A percentile compares a stretch with the other conserved stretches of the same genome.
Conservation (phyloP, 2,329 filamentous ascomycete species). For the Hypoxylon sp. region DNA sequence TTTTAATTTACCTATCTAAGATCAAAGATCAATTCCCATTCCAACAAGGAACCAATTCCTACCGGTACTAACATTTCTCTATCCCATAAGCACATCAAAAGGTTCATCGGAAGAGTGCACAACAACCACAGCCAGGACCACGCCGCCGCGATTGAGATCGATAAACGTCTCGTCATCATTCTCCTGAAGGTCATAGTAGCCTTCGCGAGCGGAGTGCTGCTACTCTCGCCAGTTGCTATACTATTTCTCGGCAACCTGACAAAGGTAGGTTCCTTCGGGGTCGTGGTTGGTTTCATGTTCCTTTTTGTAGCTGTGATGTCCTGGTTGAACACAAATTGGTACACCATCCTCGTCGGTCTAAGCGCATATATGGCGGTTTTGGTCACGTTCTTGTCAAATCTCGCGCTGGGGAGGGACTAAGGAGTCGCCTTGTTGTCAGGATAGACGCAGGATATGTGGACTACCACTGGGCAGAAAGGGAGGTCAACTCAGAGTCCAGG, state of each 20-base stretch:
- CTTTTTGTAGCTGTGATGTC: conserved; percentile 22
- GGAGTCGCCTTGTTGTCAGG: background rate
- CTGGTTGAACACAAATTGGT: conserved; percentile 9
- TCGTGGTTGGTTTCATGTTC: conserved; percentile 23
- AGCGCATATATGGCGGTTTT: conserved; percentile 33
- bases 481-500: background rate
- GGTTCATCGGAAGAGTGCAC: conserved; percentile 7
- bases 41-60: background rate
- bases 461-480: background rate
- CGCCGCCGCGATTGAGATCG: conserved; percentile 11
- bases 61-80: conserved; percentile 16
- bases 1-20: background rate
- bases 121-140: conserved; percentile 7
- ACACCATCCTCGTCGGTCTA: conserved; percentile 30
- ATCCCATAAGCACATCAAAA: conserved; percentile 20
- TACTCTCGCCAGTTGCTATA: conserved; percentile 30
- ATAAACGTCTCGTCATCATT: background rate
- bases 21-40: too few relatives aligned
- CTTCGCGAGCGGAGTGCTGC: conserved; percentile 14
- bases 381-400: conserved; percentile 31
- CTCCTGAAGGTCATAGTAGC: conserved; percentile 13
- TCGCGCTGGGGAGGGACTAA: conserved; percentile 12
- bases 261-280: background rate
- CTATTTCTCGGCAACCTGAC: conserved; percentile 25
- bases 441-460: background rate